Evolutionary conservation across 1,284 basidiomycete genomes (phyloP).

Genomic region (Wallemia ichthyophaga): DNA sequence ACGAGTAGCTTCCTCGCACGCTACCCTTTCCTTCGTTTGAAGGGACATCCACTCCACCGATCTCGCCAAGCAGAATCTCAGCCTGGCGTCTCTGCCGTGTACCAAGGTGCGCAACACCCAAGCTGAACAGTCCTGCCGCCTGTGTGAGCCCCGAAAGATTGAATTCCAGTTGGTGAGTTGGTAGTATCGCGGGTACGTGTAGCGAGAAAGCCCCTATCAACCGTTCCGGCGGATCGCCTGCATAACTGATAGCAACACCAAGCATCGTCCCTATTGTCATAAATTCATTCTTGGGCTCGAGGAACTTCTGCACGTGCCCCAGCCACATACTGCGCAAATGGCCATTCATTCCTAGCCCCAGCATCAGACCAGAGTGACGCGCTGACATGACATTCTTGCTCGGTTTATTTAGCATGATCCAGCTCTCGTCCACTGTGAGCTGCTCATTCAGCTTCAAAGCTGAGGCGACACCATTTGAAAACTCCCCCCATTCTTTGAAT

Average conservation of each 20-base stretch:
- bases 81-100: slow-evolving; percentile 69
- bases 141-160: slow-evolving; percentile 73
- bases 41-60: slow-evolving; percentile 41
- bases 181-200: slow-evolving; percentile 71
- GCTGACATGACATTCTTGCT: slow-evolving; percentile 34
- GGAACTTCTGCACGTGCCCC: slow-evolving; percentile 52
- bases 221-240: slow-evolving; percentile 59
- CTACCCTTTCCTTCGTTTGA: slow-evolving; percentile 54
- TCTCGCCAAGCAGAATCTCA: slow-evolving; percentile 59
- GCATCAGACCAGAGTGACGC: slow-evolving; percentile 78
- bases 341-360: slow-evolving; percentile 69
- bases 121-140: slow-evolving; percentile 55
- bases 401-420: slow-evolving; percentile 79
- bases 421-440: slow-evolving; percentile 57
- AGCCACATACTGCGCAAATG: slow-evolving; percentile 63
- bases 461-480: slow-evolving; percentile 86
- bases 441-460: slow-evolving; percentile 50
- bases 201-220: slow-evolving; percentile 74
- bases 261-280: slow-evolving; percentile 79
- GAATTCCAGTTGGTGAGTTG: slow-evolving; percentile 54
- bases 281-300: slow-evolving; percentile 78
- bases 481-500: slow-evolving; percentile 65
- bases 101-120: slow-evolving; percentile 70
- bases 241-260: slow-evolving; percentile 63
- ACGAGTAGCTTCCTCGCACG: slow-evolving; percentile 67